Base-by-base conservation (phyloP, 2,329 filamentous ascomycete genomes). In the Nemania sp. region DNA sequence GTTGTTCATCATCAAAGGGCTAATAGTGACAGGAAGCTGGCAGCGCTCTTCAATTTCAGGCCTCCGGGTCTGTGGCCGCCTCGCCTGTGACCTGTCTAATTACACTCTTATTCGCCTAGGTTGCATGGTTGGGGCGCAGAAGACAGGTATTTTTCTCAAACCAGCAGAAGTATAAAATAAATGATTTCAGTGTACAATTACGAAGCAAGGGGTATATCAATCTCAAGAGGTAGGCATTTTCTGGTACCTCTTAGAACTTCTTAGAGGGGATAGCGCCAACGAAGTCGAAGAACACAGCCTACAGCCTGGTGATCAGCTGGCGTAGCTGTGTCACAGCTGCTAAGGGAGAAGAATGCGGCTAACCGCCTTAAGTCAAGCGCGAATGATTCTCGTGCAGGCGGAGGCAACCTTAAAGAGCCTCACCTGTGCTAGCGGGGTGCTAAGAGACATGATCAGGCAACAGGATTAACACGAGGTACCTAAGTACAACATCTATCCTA, bases 381-480 rank as follows among this genome's bases (percentile, higher is more conserved):
- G n/a, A 20, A 11, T 29, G 13, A 46, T 25, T 25, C 15, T n/a
- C n/a, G n/a, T n/a, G n/a, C n/a, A n/a, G n/a, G n/a, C 7, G 15
- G 7, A 25, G 18, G 21, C n/a, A n/a, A n/a, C n/a, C n/a, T n/a
- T n/a, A 11, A 29, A 42, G 25, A 50, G 52, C 40, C 42, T 52
- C 47, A 56, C n/a, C 45, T 53, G 42, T 29, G n/a, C 49, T 57
- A 57, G 18, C 21, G 17, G n/a, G 48, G 37, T 43, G 47, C 48
- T 52, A 52, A 57, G 18, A 39, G 39, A 53, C 35, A 54, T 12
- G 51, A 64, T 59, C 59, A 64, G 62, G 62, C 62, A 64, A 29
- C 62, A 64, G 62, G 13, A 62, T 64, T 64, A 59, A 18, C 42
- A 20, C 42, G 20, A 40, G n/a, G n/a, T 46, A 21, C 15, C 17